phyloP scores from a whole-genome alignment of 331 rosid genomes.

The Pyracantha coccinea region DNA sequence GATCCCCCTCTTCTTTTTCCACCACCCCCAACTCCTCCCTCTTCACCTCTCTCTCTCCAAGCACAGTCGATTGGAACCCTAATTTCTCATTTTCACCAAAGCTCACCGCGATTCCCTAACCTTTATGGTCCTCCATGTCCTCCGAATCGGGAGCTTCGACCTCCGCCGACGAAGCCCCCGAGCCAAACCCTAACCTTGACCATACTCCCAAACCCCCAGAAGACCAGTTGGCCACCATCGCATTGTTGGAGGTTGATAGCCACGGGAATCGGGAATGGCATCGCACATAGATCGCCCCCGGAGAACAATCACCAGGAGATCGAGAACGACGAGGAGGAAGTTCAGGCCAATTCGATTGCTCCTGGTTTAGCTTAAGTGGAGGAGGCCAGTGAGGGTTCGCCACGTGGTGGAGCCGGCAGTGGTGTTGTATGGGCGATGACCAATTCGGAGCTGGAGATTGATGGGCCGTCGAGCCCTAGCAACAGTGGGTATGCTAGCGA shows the following conservation, averaged over 20 bases:
- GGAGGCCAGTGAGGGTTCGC: slow-evolving; percentile 17
- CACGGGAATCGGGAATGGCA: slow-evolving; percentile 37
- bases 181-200: no score
- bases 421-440: slow-evolving; percentile 33
- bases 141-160: no score
- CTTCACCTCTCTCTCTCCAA: no score
- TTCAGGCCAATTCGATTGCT: slow-evolving; percentile 9
- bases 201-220: slow-evolving; percentile 1
- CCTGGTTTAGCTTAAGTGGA: slow-evolving; percentile 2
- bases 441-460: slow-evolving; percentile 41
- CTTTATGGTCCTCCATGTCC: no score
- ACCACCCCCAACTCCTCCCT: no score
- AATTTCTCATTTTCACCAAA: no score
- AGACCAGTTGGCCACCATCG: slow-evolving; percentile 35
- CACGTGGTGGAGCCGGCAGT: background rate
- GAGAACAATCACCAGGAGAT: slow-evolving; percentile 6
- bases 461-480: slow-evolving; percentile 51
- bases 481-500: slow-evolving; percentile 91
- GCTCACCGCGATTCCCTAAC: no score
- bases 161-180: no score
- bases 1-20: no score
- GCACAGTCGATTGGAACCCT: no score
- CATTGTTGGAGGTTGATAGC: slow-evolving; percentile 28
- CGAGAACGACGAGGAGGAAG: slow-evolving; percentile 13
- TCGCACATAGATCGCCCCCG: slow-evolving; percentile 22